Base-by-base conservation (phyloP, 305 asterid genomes). In the Fraxinus platypoda region DNA sequence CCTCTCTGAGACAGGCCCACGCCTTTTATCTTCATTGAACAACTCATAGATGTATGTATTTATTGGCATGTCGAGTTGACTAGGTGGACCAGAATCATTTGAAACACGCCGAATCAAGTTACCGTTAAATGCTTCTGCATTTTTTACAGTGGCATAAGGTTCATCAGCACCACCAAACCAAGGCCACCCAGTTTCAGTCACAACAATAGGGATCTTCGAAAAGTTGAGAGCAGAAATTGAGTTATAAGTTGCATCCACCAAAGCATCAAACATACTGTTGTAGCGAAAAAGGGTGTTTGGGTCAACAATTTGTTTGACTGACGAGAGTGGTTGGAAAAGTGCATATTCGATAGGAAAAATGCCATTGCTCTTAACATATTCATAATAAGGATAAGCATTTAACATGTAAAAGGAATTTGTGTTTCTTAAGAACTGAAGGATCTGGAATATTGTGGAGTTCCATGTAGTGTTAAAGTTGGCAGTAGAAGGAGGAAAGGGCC, bases 181-280 rank as follows among this genome's bases (percentile, higher is more conserved):
- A 1, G 99, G 99, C 99, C 99, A 95, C 8, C 99, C 99, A 0
- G 99, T 93, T 87, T 95, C 99, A 0, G 98, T 95, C 76, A 94
- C 98, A 6, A 94, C 94, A 8, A 95, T 83, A 0, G 97, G 98
- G 84, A 95, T 90, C 1, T 90, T 94, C 0, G 99, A 90, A 35
- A 96, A 87, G 86, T 94, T 93, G 83, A 91, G 87, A 72, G 91
- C 87, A 72, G 93, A 86, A 19, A 96, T 94, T 35, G 99, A 89
- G 88, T 90, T 88, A 76, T 96, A 96, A 28, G 97, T 81, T 73
- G 99, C 99, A 83, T 96, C 99, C n/a, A 96, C 93, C 89, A 96
- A 83, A 77, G 99, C 97, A 86, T 96, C 99, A 73, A 94, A 92
- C 99, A 96, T 96, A 78, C 91, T 96, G 84, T 77, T 75, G 6